Base-by-base conservation (phyloP, 2,329 filamentous ascomycete species). In the Colletotrichum sansevieriae region DNA sequence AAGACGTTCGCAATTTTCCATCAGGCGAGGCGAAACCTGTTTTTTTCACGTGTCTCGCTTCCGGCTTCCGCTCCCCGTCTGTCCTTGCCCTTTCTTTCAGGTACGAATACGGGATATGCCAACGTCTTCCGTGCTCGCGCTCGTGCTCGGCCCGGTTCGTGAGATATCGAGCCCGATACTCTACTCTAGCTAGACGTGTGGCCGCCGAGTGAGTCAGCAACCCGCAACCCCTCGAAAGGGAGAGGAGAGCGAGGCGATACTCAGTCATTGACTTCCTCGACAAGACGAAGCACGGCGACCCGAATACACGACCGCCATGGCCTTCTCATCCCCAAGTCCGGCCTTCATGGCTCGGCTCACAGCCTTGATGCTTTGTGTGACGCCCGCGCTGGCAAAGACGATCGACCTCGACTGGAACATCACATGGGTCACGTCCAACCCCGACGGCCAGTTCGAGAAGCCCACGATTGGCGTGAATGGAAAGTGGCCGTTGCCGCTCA, bases 391-490 rank as follows among this genome's bases (percentile, higher is more conserved):
- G 55, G 60, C 70, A 49, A 70, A 75, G 52, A 86, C 82, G 0
- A 81, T 89, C 46, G 84, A 78, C 7, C 87, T 87, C 73, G 79
- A 88, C 74, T 91, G 88, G 81, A 86, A 88, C 63, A 81, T 89
- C 52, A 86, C 85, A 58, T 91, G 89, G 88, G 86, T 90, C 13
- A 83, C 78, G 62, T 84, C 85, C 9, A 85, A 87, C 60, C 90
- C 90, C 0, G 90, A 92, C 80, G 88, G 88, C 3, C 75, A 81
- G 41, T 82, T 83, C 35, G 77, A 81, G 9, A 83, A 90, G 51
- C 84, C 87, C 35, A 84, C 87, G 1, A 88, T 92, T 73, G 89
- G 88, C 11, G 87, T 92, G 75, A 92, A 92, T 74, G 83, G 84
- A 12, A 76, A 87, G 75, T 91, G 90, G 87, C 90, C 90, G 3